Evolutionary conservation across 495 filamentous ascomycete species (phyloP).

Genomic region (Penicillium diatomitis): DNA sequence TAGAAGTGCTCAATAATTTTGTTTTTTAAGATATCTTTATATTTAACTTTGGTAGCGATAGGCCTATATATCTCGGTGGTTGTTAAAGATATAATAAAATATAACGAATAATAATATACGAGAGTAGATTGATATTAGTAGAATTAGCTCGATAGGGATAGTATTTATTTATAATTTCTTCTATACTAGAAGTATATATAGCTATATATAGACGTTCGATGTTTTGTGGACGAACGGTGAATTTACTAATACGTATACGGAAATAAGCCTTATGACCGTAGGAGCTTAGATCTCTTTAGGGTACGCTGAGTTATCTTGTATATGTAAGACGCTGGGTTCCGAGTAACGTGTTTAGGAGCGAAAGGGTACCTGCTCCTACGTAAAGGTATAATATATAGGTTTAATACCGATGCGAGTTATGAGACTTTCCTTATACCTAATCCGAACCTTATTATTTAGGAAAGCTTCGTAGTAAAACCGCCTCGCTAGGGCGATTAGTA

Average conservation of each 20-base stretch:
- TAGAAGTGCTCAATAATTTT: neutral
- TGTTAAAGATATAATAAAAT: neutral
- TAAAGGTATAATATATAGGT: neutral
- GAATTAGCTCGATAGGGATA: neutral
- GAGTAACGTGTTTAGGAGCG: conserved; percentile 1
- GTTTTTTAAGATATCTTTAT: neutral
- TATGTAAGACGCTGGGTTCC: neutral
- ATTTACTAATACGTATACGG: neutral
- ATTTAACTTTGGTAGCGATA: neutral
- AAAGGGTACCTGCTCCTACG: neutral
- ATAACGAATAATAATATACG: neutral
- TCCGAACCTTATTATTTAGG: neutral
- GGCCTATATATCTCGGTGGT: neutral
- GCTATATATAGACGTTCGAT: neutral
- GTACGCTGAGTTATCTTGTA: conserved; percentile 1
- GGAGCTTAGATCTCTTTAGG: neutral
- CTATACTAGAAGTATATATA: neutral
- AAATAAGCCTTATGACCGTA: neutral
- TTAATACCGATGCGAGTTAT: neutral
- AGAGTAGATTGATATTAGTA: neutral
- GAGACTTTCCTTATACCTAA: neutral
- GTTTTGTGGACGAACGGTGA: neutral
- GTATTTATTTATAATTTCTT: neutral
- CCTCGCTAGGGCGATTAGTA: neutral
- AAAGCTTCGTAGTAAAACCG: neutral